phyloP scores from a whole-genome alignment of 192 early-diverging fungal species.

The Entomortierella beljakovae region DNA sequence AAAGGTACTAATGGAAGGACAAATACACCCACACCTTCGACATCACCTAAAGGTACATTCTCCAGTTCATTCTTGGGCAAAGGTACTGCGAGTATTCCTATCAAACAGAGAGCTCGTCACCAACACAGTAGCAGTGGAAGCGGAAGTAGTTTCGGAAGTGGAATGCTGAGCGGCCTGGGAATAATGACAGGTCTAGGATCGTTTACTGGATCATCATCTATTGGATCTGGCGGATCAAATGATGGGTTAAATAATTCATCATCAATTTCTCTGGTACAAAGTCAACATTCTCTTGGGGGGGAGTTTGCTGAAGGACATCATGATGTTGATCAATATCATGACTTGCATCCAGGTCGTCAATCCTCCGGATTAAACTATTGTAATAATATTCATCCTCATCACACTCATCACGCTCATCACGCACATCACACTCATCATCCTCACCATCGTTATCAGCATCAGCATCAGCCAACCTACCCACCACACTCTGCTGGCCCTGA shows the following conservation, averaged over 20 bases:
- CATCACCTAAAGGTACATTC: conserved; percentile 37
- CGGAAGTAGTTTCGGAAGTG: conserved; percentile 40
- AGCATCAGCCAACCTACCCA: conserved; percentile 9
- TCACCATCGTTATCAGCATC: conserved; percentile 13
- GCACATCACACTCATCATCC: conserved; percentile 6
- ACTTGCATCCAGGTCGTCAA: conserved; percentile 8
- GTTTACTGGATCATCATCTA: conserved; percentile 36
- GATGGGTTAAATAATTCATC: conserved; percentile 22
- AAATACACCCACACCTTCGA: conserved; percentile 23
- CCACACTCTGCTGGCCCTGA: conserved; percentile 26
- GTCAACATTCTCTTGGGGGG: conserved; percentile 7
- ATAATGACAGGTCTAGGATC: conserved; percentile 44
- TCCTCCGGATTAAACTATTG: not conserved
- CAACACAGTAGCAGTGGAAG: conserved; percentile 34
- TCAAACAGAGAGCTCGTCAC: conserved; percentile 38
- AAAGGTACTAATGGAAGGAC: conserved; percentile 5
- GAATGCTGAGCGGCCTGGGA: conserved; percentile 28
- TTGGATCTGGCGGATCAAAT: conserved; percentile 26
- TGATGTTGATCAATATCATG: conserved; percentile 27
- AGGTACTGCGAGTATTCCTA: conserved; percentile 40
- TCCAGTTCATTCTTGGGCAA: conserved; percentile 24
- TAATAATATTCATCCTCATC: not conserved
- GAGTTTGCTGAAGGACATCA: conserved; percentile 49
- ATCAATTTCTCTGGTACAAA: conserved; percentile 18
- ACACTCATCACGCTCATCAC: conserved; percentile 8